Base-by-base conservation (phyloP, 257 asterid genomes). In the Ophiorrhiza pumila region DNA sequence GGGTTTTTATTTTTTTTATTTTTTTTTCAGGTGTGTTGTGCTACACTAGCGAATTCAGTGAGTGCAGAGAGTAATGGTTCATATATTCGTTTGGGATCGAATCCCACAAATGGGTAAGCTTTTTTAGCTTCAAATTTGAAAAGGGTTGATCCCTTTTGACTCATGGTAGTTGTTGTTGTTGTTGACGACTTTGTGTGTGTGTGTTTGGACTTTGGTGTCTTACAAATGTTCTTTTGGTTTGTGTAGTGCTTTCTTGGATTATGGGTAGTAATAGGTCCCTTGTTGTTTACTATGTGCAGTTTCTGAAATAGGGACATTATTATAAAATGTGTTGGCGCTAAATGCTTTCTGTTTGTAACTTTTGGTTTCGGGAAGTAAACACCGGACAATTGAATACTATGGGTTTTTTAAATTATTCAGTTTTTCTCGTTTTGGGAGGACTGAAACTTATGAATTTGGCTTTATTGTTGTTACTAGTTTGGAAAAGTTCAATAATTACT, bases 71-170 rank as follows among this genome's bases (percentile, higher is more conserved):
- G 5, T 12, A 45, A 25, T 67, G 59, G 45, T 67, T 25, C 31
- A 46, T n/a, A 47, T 4, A 49, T 47, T 68, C 32, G 47, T 18
- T 68, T 68, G 46, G 9, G 18, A 49, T 46, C 68, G 18, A 71
- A 71, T 32, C 65, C 55, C 52, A 59, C 69, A 14, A 59, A n/a
- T 18, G 68, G 59, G 76, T 59, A 64, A 71, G 59, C 56, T 10
- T 12, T 37, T 34, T 11, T 27, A 25, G 9, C 4, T 64, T n/a
- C 52, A 37, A 25, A 64, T 3, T 41, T 41, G 69, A 13, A 64
- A 14, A 22, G 15, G 32, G 56, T 31, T 3, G 31, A n/a, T 45
- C 18, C 23, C 23, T 31, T 46, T 47, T 47, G 39, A 15, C 46
- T 2, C 27, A 14, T 58, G n/a, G 17, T 18, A 6, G 42, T 34